phyloP scores from a whole-genome alignment of 108 stramenopile genomes.

The Tribonema minus region DNA sequence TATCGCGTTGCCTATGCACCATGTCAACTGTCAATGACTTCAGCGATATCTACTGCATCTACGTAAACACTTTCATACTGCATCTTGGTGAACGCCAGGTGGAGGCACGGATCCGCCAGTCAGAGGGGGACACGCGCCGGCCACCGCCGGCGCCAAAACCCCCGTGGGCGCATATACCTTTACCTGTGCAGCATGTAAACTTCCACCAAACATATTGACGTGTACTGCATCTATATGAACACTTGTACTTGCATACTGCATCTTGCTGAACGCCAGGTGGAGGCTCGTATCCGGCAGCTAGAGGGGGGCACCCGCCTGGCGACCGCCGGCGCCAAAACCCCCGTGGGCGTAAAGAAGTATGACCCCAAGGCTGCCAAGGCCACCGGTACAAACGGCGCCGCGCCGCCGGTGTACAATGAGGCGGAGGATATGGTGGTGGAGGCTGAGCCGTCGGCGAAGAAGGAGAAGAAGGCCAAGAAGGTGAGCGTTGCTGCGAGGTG shows the following conservation, averaged over 20 bases:
- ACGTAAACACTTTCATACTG: no score
- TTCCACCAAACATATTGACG: no score
- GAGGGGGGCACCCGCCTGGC: conserved; percentile 75
- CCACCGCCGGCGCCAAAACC: conserved; percentile 54
- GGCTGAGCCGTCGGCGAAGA: neutral
- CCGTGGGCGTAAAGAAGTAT: conserved; percentile 45
- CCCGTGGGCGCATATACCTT: no score
- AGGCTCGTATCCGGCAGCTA: conserved; percentile 88
- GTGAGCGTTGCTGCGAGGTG: no score
- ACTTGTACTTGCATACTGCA: no score
- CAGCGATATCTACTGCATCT: no score
- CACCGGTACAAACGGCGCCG: conserved; percentile 64
- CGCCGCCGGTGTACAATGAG: conserved; percentile 73
- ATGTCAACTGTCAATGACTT: no score
- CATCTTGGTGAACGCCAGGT: no score
- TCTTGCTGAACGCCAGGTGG: conserved; percentile 65
- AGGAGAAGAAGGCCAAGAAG: neutral
- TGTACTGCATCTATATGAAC: no score
- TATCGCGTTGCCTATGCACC: no score
- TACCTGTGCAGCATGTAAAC: no score
- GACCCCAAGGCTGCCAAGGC: conserved; percentile 68
- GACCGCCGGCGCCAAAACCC: conserved; percentile 56
- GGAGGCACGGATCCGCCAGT: conserved; percentile 87
- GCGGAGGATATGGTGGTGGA: conserved; percentile 73
- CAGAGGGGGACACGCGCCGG: conserved; percentile 79